phyloP scores from a whole-genome alignment of 2,329 filamentous ascomycete genomes.

The Hypomyces perniciosus region DNA sequence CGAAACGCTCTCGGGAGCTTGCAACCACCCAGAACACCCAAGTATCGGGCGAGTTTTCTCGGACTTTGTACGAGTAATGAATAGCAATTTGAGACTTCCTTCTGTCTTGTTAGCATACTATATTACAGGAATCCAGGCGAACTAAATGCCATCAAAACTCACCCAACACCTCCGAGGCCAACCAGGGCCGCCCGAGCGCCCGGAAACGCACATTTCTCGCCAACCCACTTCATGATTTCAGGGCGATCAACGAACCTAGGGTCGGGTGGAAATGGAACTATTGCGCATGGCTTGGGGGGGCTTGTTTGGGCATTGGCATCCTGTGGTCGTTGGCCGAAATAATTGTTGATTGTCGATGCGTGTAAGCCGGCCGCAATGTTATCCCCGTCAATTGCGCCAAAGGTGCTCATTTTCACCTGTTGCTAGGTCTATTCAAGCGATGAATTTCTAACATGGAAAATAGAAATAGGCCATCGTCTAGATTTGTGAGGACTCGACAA shows the following conservation, averaged over 20 bases:
- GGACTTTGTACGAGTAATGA: not conserved
- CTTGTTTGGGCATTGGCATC: not conserved
- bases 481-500: no score
- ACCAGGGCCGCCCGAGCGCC: slow-evolving; percentile 23
- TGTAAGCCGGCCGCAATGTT: no score
- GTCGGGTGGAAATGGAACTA: slow-evolving; percentile 25
- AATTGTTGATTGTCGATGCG: no score
- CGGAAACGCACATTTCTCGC: slow-evolving; percentile 15
- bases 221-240: slow-evolving; percentile 21
- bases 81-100: slow-evolving; percentile 4
- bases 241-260: slow-evolving; percentile 25
- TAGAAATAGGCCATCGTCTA: no score
- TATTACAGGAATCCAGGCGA: not conserved
- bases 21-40: slow-evolving; percentile 1
- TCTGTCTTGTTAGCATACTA: not conserved
- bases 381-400: no score
- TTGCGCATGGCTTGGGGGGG: slow-evolving; percentile 2
- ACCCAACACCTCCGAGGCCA: slow-evolving; percentile 30
- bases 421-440: no score
- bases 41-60: not conserved
- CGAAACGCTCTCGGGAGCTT: not conserved
- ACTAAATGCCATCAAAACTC: not conserved
- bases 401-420: no score
- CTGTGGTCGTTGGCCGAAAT: not conserved
- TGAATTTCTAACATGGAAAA: no score